phyloP scores from a whole-genome alignment of 106 monocot genomes.

The Hemerocallis citrina region DNA sequence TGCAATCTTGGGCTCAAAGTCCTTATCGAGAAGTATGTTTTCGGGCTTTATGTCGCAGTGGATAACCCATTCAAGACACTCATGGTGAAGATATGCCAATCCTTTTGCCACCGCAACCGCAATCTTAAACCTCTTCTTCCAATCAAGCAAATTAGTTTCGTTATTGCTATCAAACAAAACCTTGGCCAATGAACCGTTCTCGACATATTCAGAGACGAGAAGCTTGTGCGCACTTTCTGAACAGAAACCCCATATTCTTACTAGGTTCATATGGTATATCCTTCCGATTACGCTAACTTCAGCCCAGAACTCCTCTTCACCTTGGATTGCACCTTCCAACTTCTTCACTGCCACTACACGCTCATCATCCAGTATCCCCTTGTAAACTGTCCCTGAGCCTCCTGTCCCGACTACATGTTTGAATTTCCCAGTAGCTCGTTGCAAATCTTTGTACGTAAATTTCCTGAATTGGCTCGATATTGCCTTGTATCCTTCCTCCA shows the following conservation, averaged over 20 bases:
- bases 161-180: constrained; percentile 11
- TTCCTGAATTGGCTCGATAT: constrained; percentile 42
- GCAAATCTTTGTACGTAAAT: constrained; percentile 45
- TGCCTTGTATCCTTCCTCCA: constrained; percentile 45
- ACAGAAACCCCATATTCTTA: constrained; percentile 56
- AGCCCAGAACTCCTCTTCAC: constrained; percentile 52
- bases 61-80: constrained; percentile 65
- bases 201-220: constrained; percentile 45
- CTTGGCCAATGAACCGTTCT: constrained; percentile 60
- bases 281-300: constrained; percentile 42
- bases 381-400: constrained; percentile 54
- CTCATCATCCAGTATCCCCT: constrained; percentile 40
- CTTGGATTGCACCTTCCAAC: constrained; percentile 35
- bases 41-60: constrained; percentile 68
- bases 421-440: constrained; percentile 38
- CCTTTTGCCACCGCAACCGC: constrained; percentile 49
- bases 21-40: constrained; percentile 37
- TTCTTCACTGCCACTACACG: constrained; percentile 52
- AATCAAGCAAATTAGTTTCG: constrained; percentile 7
- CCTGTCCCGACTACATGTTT: constrained; percentile 47
- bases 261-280: constrained; percentile 72
- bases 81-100: constrained; percentile 61
- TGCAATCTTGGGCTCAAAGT: constrained; percentile 29
- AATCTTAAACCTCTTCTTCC: constrained; percentile 44
- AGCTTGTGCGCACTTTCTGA: constrained; percentile 29